Evolutionary conservation across 768 basidiomycete species (phyloP).

Genomic region (Trametes meyenii): DNA sequence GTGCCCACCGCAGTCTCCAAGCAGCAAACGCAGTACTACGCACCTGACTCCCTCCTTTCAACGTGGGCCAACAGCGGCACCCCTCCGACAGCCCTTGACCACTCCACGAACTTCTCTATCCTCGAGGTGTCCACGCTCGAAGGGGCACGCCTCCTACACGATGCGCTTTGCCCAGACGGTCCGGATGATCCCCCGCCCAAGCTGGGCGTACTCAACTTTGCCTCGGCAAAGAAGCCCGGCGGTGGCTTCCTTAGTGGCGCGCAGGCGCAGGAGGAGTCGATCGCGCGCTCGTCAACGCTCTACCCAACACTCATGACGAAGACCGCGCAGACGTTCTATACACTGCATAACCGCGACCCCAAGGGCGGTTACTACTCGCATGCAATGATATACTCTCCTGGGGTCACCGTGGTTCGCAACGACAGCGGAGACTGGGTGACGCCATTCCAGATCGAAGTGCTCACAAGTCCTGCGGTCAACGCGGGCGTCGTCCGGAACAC

Average conservation of each 20-base stretch:
- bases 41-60: conserved; percentile 50
- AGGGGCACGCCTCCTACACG: conserved; percentile 49
- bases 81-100: not conserved
- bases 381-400: conserved; percentile 76
- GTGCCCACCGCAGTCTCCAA: conserved; percentile 38
- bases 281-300: conserved; percentile 75
- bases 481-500: conserved; percentile 51
- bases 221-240: conserved; percentile 73
- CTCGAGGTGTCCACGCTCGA: conserved; percentile 67
- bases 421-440: conserved; percentile 59
- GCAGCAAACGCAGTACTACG: conserved; percentile 54
- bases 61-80: conserved; percentile 42
- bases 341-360: conserved; percentile 49
- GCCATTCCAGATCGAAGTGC: conserved; percentile 63
- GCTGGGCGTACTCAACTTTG: conserved; percentile 76
- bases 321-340: conserved; percentile 63
- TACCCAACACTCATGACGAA: conserved; percentile 62
- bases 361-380: conserved; percentile 71
- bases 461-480: conserved; percentile 79
- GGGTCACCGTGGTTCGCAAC: conserved; percentile 61
- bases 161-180: conserved; percentile 24
- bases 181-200: conserved; percentile 27
- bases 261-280: conserved; percentile 79
- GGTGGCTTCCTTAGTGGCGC: conserved; percentile 77
- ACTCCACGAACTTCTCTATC: conserved; percentile 45